phyloP scores from a whole-genome alignment of 257 asterid genomes.

The Ilex asprella region DNA sequence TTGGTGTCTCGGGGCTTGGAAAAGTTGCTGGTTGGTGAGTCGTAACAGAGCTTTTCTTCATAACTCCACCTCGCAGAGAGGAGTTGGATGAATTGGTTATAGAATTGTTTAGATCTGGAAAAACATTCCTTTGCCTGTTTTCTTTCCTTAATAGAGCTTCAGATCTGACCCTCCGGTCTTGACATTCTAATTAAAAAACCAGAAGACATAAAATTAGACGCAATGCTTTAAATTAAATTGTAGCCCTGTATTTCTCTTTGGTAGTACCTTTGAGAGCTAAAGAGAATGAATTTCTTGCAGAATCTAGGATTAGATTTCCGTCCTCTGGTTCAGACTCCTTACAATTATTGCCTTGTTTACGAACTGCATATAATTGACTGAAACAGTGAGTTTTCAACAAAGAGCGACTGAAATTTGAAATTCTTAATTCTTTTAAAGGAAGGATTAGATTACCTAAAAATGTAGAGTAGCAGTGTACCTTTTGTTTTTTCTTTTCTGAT shows the following conservation, averaged over 20 bases:
- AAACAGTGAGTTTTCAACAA: slow-evolving; percentile 17
- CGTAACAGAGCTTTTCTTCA: slow-evolving; percentile 8
- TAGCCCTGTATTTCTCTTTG: too few relatives aligned
- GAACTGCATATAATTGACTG: slow-evolving; percentile 22
- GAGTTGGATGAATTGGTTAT: slow-evolving; percentile 29
- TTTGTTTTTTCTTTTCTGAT: slow-evolving; percentile 55
- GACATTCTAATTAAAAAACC: too few relatives aligned
- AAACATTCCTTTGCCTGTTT: slow-evolving; percentile 62
- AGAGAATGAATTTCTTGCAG: slow-evolving; percentile 85
- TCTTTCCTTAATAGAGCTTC: slow-evolving; percentile 41
- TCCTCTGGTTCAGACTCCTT: slow-evolving; percentile 71
- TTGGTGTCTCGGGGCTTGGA: slow-evolving; percentile 16
- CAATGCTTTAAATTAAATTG: too few relatives aligned
- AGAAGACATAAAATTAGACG: too few relatives aligned
- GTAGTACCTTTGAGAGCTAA: slow-evolving; percentile 76
- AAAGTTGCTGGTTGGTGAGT: background rate
- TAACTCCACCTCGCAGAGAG: slow-evolving; percentile 18
- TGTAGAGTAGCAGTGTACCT: slow-evolving; percentile 40
- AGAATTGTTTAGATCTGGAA: slow-evolving; percentile 65
- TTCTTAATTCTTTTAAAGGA: slow-evolving; percentile 2
- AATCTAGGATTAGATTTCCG: slow-evolving; percentile 45
- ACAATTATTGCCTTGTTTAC: slow-evolving; percentile 39
- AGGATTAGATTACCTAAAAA: slow-evolving; percentile 8
- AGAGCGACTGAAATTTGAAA: background rate
- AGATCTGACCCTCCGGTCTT: slow-evolving; percentile 30